A percentile compares a stretch with the other conserved stretches of the same genome.
phyloP scores from a whole-genome alignment of 345 rosid species.

The Hypericum androsaemum region DNA sequence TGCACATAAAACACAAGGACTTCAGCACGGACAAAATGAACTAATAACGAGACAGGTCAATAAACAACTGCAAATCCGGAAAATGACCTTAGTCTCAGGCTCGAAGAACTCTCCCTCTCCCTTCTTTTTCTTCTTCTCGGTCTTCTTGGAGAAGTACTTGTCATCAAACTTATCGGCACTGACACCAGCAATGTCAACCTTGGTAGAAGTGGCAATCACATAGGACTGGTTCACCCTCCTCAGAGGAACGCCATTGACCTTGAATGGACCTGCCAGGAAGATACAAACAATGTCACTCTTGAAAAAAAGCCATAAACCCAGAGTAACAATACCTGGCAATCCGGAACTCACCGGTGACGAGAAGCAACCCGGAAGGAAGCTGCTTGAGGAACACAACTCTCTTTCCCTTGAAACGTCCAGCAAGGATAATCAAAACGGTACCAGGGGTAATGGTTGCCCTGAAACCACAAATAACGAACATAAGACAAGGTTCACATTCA shows the following conservation, averaged over 20 bases:
- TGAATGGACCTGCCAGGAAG: too few species aligned
- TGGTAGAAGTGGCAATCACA: too few species aligned
- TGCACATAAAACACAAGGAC: neutral
- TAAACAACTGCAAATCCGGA: too few species aligned
- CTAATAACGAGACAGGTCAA: neutral
- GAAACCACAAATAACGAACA: neutral
- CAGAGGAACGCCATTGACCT: too few species aligned
- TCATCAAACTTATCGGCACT: slow-evolving; percentile 5
- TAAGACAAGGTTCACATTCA: neutral
- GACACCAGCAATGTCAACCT: neutral
- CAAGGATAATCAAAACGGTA: slow-evolving; percentile 7
- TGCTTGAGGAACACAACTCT: slow-evolving; percentile 13
- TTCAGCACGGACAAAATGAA: neutral
- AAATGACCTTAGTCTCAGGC: slow-evolving; percentile 50
- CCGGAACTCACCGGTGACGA: slow-evolving; percentile 4
- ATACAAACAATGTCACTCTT: neutral
- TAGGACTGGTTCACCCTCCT: too few species aligned
- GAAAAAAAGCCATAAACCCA: neutral
- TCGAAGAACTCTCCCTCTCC: slow-evolving; percentile 76
- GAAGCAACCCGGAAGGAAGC: slow-evolving; percentile 4
- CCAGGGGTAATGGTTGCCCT: slow-evolving; percentile 7
- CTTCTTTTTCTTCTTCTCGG: slow-evolving; percentile 62
- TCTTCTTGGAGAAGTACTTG: slow-evolving; percentile 5
- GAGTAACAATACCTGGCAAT: neutral
- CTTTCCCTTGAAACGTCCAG: slow-evolving; percentile 10